Conservation (phyloP, 208 protist genomes). For the Leishmania lainsoni region DNA sequence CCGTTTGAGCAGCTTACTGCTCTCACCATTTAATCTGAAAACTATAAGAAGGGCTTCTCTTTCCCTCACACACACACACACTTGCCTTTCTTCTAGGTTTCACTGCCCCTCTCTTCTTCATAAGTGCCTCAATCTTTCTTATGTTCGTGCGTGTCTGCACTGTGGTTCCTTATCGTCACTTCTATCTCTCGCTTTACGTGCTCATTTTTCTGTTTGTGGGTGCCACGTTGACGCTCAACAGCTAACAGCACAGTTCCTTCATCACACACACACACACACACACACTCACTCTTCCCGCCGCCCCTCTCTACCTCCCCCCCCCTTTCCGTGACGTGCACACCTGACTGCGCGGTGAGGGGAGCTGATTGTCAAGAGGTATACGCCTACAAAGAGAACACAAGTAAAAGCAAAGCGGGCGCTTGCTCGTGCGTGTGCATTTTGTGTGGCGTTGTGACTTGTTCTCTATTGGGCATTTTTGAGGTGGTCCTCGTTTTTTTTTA, state of each 20-base stretch:
- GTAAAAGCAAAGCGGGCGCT: not conserved
- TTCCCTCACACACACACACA: not conserved
- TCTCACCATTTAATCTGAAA: not conserved
- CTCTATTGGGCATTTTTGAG: not conserved
- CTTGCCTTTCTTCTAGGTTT: not conserved
- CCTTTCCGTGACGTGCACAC: not conserved
- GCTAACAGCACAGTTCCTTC: not conserved
- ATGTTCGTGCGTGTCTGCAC: not conserved
- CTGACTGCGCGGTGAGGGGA: not conserved
- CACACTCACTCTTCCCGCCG: not conserved
- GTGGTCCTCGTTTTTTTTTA: conserved; percentile 5
- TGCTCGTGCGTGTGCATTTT: not conserved
- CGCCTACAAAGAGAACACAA: not conserved
- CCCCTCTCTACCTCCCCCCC: not conserved
- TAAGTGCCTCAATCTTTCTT: not conserved
- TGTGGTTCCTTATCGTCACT: not conserved
- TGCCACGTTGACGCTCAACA: not conserved
- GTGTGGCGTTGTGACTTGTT: not conserved
- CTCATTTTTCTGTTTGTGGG: not conserved
- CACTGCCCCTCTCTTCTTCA: not conserved
- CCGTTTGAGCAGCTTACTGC: not conserved
- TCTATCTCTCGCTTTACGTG: not conserved
- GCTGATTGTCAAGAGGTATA: not conserved
- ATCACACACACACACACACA: not conserved
- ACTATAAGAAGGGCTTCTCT: not conserved